Base-by-base conservation (phyloP, 176 grass and related monocot genomes). In the Rhynchospora breviuscula region DNA sequence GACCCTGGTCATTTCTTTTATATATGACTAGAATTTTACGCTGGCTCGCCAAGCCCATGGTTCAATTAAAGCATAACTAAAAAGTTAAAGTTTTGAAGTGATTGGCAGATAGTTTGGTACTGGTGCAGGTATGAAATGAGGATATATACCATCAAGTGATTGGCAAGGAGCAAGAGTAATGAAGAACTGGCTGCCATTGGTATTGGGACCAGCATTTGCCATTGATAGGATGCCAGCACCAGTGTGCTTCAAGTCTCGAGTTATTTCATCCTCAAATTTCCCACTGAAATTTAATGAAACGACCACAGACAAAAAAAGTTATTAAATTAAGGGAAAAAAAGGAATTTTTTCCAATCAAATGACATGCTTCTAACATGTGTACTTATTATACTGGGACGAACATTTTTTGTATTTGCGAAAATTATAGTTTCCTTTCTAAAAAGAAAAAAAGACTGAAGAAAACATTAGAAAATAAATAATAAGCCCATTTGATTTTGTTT, bases 131-230 rank as follows among this genome's bases (percentile, higher is more conserved):
- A 53, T 8, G 11, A 26, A 6, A 74, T 25, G 7, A 80, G 53
- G 44, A 23, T 63, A 14, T 19, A 0, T 88, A 98, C 95, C 95
- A 83, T 98, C 95, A 77, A 98, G 89, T 72, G 95, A 93, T 49
- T 98, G 95, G 72, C 95, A 98, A 77, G 92, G 95, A 47, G 95
- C 95, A 10, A 98, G 86, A 81, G 92, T 98, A 31, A 98, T 91
- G 69, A 95, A 98, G 86, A 98, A 98, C 69, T 94, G 95, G 82
- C 95, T 98, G 57, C 95, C 95, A 23, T 98, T 98, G 18, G 95
- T 95, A 63, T 98, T 93, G 79, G 95, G 89, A 56, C 95, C 95
- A 77, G 92, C 92, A 18, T 98, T 98, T 14, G 92, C 95, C 95
- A 98, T 98, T 64, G 95, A 95, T 71, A 98, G 15, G 78, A 98